Base-by-base conservation (phyloP, 2,329 filamentous ascomycete species). In the Claviceps quebecensis region DNA sequence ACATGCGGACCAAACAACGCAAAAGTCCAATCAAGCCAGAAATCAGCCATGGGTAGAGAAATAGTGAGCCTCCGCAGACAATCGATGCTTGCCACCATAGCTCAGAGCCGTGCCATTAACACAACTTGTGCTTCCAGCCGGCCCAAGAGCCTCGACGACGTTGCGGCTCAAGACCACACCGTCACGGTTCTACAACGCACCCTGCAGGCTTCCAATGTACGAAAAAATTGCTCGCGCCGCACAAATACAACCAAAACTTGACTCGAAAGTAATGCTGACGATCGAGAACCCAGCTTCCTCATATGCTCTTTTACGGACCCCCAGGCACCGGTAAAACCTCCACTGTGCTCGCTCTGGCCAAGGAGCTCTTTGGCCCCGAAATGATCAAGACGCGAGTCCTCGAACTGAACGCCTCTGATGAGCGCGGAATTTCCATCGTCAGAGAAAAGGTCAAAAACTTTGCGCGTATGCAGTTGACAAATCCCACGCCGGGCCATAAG, bases 251-350 rank as follows among this genome's bases (percentile, higher is more conserved):
- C 8, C 8, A 36, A 7, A 6, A 13, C 7, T 1, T 37, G 11
- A 14, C 6, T 17, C 13, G 19, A 45, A 14, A 36, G 16, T 11
- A 16, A 44, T 36, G 19, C 49, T 38, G 38, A 50, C 40, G 8
- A 29, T 52, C 29, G 4, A 55, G 38, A 54, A 51, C 48, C 36
- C 49, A 63, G 81, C 84, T 98, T 40, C 93, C 93, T 3, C 94
- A 99, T 69, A 96, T 98, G 88, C 86, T 99, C 61, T 97, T 97
- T 76, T 98, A 98, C 65, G 93, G 93, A 4, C 93, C 94, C 0
- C 94, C 93, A 0, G 93, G 93, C 43, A 98, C 93, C 0, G 93
- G 93, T 59, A 99, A 99, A 73, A 99, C 93, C 1, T 95, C 88
- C 2, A 98, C 94, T 0, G 89, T 99, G 60, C 86, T 99, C 56